Evolutionary conservation across 352 stramenopile species (phyloP).

Genomic region (Globisporangium nagaii): DNA sequence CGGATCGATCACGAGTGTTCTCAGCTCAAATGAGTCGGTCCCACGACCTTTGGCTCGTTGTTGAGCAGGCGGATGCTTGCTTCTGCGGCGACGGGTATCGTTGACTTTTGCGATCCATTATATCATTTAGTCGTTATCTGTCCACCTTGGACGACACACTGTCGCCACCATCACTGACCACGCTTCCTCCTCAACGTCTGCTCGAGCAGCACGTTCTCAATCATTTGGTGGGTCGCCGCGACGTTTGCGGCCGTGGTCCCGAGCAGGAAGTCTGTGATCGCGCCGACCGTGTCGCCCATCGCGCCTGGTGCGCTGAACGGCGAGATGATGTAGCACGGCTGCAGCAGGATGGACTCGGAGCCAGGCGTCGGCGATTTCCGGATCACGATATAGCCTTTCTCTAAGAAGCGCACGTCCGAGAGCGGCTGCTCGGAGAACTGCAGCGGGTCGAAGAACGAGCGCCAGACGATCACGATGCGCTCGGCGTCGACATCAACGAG

Average conservation of each 20-base stretch:
- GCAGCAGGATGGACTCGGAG: conserved; percentile 7
- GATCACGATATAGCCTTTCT: conserved; percentile 37
- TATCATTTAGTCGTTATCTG: too few relatives aligned
- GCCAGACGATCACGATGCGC: conserved; percentile 39
- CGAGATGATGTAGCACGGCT: conserved; percentile 19
- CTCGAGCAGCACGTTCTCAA: conserved; percentile 20
- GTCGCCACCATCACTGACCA: background rate
- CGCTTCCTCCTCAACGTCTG: background rate
- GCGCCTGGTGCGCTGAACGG: conserved; percentile 1
- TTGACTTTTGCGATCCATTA: too few relatives aligned
- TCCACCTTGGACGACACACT: background rate
- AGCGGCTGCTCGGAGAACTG: conserved; percentile 34
- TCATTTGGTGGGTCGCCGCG: conserved; percentile 15
- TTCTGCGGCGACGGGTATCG: too few relatives aligned
- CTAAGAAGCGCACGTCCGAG: conserved; percentile 31
- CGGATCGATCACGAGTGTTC: background rate
- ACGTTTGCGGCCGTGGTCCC: conserved; percentile 14
- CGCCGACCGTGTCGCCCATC: conserved; percentile 2
- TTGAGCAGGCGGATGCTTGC: background rate
- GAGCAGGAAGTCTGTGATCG: conserved; percentile 22
- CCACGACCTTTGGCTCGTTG: background rate
- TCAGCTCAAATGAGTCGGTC: background rate
- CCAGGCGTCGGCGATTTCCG: conserved; percentile 1
- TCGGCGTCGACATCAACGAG: conserved; percentile 16
- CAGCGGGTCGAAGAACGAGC: conserved; percentile 32